Evolutionary conservation across 345 rosid genomes (phyloP), one percentile per base, ranked within the genome.

Genomic region (Melaleuca alternifolia): DNA sequence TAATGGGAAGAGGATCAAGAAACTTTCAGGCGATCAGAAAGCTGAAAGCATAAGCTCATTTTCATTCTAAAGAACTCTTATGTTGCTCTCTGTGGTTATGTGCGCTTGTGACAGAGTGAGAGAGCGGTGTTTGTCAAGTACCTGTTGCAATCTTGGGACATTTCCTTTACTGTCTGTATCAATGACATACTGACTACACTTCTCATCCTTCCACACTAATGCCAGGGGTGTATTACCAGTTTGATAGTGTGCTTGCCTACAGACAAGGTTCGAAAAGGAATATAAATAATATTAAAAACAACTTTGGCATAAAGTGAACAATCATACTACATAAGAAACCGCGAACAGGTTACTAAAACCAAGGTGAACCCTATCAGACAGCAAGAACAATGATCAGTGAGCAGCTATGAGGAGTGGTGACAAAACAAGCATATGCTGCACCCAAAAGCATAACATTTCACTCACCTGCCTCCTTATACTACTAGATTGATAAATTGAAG

Each of bases 151-250:
- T 86, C 87, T 91, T 33, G 91, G 96, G 88, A 96, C 88, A 87
- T 95, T 91, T 54, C 99, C 99, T 87, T 95, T 93, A 91, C 91
- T 92, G 77, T 97, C 99, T 5, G 99, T 96, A 91, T 97, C 99
- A 51, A 97, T 94, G 87, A 96, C 98, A 91, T 94, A 97, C 88
- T 93, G 98, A 90, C 98, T 96, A 87, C 98, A 97, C 50, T 90
- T 93, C 88, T 93, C 97, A 87, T 97, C 99, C 89, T 96, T 97
- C 99, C 99, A 97, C 54, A 96, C 96, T 91, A 97, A 91, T 62
- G 94, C 96, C n/a, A 97, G 91, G 37, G 99, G 99, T 54, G 99
- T 96, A 88, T 92, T 96, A 79, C 99, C 99, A 50, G 93, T 91
- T 89, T 95, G 98, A 93, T 96, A 97, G 83, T 94, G 98, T 75